phyloP scores from a whole-genome alignment of 1,284 basidiomycete species.

The Ustilago esculenta region DNA sequence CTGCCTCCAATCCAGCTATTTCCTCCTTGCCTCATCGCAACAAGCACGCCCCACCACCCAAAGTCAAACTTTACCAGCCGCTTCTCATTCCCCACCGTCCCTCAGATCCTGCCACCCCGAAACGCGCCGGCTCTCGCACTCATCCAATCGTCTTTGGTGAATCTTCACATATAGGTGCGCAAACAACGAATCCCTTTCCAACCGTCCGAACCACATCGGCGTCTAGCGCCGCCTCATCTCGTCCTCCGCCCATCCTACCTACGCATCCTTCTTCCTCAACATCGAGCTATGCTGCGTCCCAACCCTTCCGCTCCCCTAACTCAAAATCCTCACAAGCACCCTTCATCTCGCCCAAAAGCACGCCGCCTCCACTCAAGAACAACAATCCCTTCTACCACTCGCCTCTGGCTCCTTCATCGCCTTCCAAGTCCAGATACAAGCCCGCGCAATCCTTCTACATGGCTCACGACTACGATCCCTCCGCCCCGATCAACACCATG shows the following conservation, averaged over 20 bases:
- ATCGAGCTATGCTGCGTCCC: constrained; percentile 31
- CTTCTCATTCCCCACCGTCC: constrained; percentile 20
- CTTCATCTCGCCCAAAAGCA: constrained; percentile 37
- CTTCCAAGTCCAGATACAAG: constrained; percentile 14
- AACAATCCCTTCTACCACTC: constrained; percentile 43
- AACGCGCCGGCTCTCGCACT: constrained; percentile 22
- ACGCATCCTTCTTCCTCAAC: constrained; percentile 6
- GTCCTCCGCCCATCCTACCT: constrained; percentile 1
- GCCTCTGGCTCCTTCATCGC: constrained; percentile 14
- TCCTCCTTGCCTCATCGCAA: constrained; percentile 36
- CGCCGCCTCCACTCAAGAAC: constrained; percentile 25
- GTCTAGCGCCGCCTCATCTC: constrained; percentile 7
- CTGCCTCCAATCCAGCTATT: constrained; percentile 19
- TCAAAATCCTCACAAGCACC: constrained; percentile 26
- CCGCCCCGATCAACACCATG: constrained; percentile 3
- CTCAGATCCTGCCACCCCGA: neutral
- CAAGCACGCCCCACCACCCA: constrained; percentile 49
- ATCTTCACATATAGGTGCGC: constrained; percentile 26
- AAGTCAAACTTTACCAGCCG: constrained; percentile 48
- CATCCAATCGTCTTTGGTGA: constrained; percentile 46
- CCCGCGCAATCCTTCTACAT: constrained; percentile 8
- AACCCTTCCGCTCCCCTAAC: constrained; percentile 39
- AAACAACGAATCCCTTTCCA: constrained; percentile 9
- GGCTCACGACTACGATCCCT: constrained; percentile 19
- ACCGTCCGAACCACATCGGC: neutral